Conservation (phyloP, 306 rosid species). For the Cucurbita argyrosperma region DNA sequence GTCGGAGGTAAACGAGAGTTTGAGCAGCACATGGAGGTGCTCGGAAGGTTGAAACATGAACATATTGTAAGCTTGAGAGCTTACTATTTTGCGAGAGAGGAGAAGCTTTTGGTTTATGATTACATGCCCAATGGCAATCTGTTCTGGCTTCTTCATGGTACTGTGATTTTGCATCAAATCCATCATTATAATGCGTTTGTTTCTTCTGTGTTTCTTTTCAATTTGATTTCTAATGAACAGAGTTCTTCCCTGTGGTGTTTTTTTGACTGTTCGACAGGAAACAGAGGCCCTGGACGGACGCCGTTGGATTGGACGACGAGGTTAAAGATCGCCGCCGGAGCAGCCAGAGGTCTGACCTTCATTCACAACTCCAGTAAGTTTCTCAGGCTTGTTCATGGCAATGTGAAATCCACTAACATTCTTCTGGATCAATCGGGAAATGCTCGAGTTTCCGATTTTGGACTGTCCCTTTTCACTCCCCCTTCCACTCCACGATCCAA, state of each 20-base stretch:
- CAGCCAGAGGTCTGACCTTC: constrained; percentile 64
- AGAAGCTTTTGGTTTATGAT: constrained; percentile 68
- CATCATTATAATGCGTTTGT: neutral
- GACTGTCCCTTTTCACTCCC: constrained; percentile 36
- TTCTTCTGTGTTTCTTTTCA: neutral
- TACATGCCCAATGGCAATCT: constrained; percentile 70
- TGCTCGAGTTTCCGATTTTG: constrained; percentile 59
- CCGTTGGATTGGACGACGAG: constrained; percentile 86
- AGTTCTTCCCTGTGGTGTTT: neutral
- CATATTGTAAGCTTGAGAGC: constrained; percentile 56
- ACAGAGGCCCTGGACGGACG: constrained; percentile 85
- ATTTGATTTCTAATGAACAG: neutral
- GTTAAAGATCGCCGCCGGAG: constrained; percentile 61
- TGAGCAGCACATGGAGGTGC: constrained; percentile 58
- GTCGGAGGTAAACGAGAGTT: constrained; percentile 62
- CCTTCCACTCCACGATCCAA: constrained; percentile 27
- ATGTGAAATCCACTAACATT: constrained; percentile 71
- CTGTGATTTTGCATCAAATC: neutral
- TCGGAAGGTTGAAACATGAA: constrained; percentile 42
- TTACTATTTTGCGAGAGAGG: constrained; percentile 63
- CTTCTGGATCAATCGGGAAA: constrained; percentile 46
- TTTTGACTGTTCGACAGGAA: constrained; percentile 27
- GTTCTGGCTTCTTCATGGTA: constrained; percentile 89
- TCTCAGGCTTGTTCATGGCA: constrained; percentile 54
- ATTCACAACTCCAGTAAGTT: constrained; percentile 60